phyloP scores from a whole-genome alignment of 2,329 filamentous ascomycete genomes.

The Xylaria multiplex region DNA sequence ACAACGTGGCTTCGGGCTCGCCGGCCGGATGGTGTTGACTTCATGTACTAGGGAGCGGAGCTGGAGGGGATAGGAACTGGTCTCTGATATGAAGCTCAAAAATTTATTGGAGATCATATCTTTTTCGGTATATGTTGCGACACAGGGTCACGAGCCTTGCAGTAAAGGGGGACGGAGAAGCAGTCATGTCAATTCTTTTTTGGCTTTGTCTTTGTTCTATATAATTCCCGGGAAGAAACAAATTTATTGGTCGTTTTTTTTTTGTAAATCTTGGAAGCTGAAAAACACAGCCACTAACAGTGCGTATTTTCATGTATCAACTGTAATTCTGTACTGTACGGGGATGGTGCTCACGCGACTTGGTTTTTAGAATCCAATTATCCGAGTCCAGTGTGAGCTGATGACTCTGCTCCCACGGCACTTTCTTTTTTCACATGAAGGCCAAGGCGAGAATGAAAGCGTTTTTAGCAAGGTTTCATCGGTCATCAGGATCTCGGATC shows the following conservation, averaged over 20 bases:
- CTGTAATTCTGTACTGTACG: conserved; percentile 10
- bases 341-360: conserved; percentile 13
- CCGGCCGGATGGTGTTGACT: too few relatives aligned
- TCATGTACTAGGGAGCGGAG: too few relatives aligned
- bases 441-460: conserved; percentile 25
- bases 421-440: not conserved
- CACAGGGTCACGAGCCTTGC: not conserved
- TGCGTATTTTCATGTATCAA: not conserved
- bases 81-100: too few relatives aligned
- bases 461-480: conserved; percentile 34
- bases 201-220: not conserved
- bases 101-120: too few relatives aligned
- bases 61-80: not conserved
- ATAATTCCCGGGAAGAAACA: not conserved
- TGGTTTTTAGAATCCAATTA: conserved; percentile 9
- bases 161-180: not conserved
- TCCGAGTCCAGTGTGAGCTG: not conserved
- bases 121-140: too few relatives aligned
- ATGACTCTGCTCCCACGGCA: conserved; percentile 6
- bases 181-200: not conserved
- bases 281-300: conserved; percentile 18
- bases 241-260: not conserved
- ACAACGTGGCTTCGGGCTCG: too few relatives aligned
- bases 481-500: conserved; percentile 23
- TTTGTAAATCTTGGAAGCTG: not conserved